Conservation (phyloP, 768 basidiomycete species). For the Cystofilobasidium macerans region DNA sequence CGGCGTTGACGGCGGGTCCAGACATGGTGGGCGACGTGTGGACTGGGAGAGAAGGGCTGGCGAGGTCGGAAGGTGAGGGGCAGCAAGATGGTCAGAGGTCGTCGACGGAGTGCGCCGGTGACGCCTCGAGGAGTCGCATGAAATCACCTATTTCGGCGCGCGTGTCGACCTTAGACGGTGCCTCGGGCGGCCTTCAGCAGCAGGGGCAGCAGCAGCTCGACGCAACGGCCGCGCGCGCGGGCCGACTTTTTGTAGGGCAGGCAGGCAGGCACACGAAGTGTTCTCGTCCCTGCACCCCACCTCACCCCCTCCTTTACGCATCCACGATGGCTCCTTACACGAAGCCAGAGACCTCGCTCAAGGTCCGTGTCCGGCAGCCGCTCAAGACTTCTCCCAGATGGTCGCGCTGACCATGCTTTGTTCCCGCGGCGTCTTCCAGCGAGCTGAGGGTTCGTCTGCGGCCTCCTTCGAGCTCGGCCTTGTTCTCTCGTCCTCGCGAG, state of each 20-base stretch:
- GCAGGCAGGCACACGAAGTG: too few species aligned
- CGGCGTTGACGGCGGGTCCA: neutral
- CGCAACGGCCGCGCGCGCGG: too few species aligned
- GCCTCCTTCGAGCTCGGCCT: slow-evolving; percentile 2
- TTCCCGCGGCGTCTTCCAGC: neutral
- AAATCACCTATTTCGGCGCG: too few species aligned
- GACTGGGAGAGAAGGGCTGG: neutral
- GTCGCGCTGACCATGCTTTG: neutral
- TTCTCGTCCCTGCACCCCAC: neutral
- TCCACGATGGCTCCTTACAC: slow-evolving; percentile 69
- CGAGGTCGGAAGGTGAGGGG: neutral
- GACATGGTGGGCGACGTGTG: neutral
- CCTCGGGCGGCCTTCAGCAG: too few species aligned
- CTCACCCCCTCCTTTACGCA: neutral
- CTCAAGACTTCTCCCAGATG: neutral
- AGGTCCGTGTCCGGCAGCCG: slow-evolving; percentile 36
- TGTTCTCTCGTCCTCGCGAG: neutral
- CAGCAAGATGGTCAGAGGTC: neutral
- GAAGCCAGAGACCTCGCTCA: slow-evolving; percentile 79
- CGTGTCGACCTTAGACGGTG: too few species aligned
- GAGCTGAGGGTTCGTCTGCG: slow-evolving; percentile 25
- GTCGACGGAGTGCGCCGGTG: too few species aligned
- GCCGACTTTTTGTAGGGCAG: neutral
- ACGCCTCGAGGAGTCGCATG: too few species aligned
- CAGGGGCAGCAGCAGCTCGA: too few species aligned